phyloP scores from a whole-genome alignment of 108 stramenopile genomes.

The Bacterosira constricta region DNA sequence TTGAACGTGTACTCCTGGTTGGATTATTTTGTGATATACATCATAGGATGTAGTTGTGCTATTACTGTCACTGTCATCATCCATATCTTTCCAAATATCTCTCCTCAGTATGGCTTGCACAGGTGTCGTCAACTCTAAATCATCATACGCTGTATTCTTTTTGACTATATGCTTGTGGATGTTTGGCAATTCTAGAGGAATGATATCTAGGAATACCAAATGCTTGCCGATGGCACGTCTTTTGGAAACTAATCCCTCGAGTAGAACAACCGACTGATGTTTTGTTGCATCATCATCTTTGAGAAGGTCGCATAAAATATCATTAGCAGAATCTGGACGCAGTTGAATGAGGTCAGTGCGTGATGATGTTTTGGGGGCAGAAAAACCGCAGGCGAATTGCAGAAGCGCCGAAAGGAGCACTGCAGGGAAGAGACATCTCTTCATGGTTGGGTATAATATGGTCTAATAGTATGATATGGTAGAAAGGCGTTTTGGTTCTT shows the following conservation, averaged over 20 bases:
- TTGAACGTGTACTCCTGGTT: conserved; percentile 32
- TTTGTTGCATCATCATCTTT: background rate
- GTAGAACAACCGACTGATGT: conserved; percentile 4
- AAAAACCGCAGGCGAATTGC: background rate
- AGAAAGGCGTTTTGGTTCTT: too few relatives aligned
- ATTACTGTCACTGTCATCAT: background rate
- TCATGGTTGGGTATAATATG: background rate
- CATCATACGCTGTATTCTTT: conserved; percentile 4
- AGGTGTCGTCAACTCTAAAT: conserved; percentile 15
- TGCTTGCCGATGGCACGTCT: conserved; percentile 22
- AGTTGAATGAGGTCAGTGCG: background rate
- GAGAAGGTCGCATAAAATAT: conserved; percentile 12
- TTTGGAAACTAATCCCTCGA: conserved; percentile 26
- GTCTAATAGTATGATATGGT: too few relatives aligned
- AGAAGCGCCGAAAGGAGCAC: background rate
- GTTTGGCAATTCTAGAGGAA: conserved; percentile 8
- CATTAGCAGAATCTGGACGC: conserved; percentile 16
- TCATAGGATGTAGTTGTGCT: conserved; percentile 10
- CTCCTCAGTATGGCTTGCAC: conserved; percentile 40
- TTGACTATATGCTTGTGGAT: background rate
- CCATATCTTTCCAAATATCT: conserved; percentile 21
- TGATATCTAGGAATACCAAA: conserved; percentile 29
- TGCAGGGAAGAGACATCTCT: background rate
- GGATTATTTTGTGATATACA: conserved; percentile 43
- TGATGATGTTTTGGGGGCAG: background rate